Percentiles rank a stretch among this genome's conserved stretches.
These are phyloP conservation scores for Sungouiozyma intestinalis DNA, from an alignment of 805 yeast genomes.

Conservation along the genomic window DNA sequence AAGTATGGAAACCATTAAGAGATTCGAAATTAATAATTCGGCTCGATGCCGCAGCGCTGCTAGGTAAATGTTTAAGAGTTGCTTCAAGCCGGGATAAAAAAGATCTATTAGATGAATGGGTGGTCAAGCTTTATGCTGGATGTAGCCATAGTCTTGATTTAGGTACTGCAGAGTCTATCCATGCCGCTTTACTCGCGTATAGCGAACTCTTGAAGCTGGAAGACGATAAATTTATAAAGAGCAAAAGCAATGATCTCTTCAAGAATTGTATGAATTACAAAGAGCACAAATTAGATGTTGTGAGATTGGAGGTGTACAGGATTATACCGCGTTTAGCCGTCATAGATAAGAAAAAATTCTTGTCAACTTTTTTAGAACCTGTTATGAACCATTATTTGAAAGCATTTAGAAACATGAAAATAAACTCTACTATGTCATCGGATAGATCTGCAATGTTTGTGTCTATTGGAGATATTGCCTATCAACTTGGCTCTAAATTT, in stretches of 20 bases:
- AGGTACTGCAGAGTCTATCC: constrained; percentile 58
- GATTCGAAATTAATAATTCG: constrained; percentile 70
- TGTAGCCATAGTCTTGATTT: constrained; percentile 50
- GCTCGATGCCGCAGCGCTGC: constrained; percentile 72
- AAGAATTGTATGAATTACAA: constrained; percentile 64
- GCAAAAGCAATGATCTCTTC: constrained; percentile 66
- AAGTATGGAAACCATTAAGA: constrained; percentile 79
- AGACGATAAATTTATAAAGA: constrained; percentile 61
- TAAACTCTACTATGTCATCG: constrained; percentile 16
- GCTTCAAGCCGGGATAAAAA: constrained; percentile 68
- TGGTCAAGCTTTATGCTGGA: constrained; percentile 54
- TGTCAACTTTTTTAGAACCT: constrained; percentile 69
- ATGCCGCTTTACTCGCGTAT: constrained; percentile 75
- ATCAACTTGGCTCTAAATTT: constrained; percentile 67
- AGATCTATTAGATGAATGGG: constrained; percentile 59
- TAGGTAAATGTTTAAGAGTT: constrained; percentile 68
- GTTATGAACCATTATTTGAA: constrained; percentile 67
- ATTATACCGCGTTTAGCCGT: constrained; percentile 76
- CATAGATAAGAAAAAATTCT: constrained; percentile 65
- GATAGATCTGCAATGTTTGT: constrained; percentile 69
- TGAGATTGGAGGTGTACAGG: constrained; percentile 75
- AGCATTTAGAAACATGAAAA: constrained; percentile 59
- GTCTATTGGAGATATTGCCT: constrained; percentile 77
- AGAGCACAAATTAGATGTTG: constrained; percentile 64
- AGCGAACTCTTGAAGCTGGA: constrained; percentile 57